These are phyloP conservation scores for Cudoniella acicularis DNA, from an alignment of 495 filamentous ascomycete genomes.

Conservation along the genomic window DNA sequence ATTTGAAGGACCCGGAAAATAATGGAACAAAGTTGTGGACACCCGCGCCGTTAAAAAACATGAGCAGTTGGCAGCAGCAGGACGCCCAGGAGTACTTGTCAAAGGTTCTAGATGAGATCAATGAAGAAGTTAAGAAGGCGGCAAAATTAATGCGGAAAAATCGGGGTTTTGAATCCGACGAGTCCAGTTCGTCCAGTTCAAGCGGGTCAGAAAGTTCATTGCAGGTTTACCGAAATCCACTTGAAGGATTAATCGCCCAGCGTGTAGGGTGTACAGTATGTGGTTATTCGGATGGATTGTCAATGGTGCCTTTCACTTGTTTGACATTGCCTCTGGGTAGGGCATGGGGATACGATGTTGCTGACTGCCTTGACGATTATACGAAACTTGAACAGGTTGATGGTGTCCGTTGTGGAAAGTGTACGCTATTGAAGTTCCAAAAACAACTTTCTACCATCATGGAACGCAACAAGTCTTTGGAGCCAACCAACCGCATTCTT, in stretches of 20 bases:
- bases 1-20: slow-evolving; percentile 62
- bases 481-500: slow-evolving; percentile 15
- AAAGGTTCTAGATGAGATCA: slow-evolving; percentile 81
- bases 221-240: slow-evolving; percentile 46
- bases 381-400: slow-evolving; percentile 79
- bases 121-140: slow-evolving; percentile 59
- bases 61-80: slow-evolving; percentile 94
- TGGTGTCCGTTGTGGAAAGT: slow-evolving; percentile 88
- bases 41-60: slow-evolving; percentile 69
- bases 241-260: slow-evolving; percentile 87
- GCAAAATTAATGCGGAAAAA: slow-evolving; percentile 9
- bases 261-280: slow-evolving; percentile 85
- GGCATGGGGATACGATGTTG: slow-evolving; percentile 56
- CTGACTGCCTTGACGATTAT: slow-evolving; percentile 78
- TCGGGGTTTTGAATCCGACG: slow-evolving; percentile 32
- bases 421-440: slow-evolving; percentile 62
- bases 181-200: slow-evolving; percentile 20
- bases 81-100: slow-evolving; percentile 98
- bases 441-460: slow-evolving; percentile 35
- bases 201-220: slow-evolving; percentile 1
- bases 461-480: slow-evolving; percentile 18
- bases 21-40: slow-evolving; percentile 75
- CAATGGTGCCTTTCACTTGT: slow-evolving; percentile 89
- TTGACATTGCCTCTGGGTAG: slow-evolving; percentile 76
- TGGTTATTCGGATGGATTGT: slow-evolving; percentile 80